phyloP scores from a whole-genome alignment of 257 asterid genomes.

The Hygrophila difformis region DNA sequence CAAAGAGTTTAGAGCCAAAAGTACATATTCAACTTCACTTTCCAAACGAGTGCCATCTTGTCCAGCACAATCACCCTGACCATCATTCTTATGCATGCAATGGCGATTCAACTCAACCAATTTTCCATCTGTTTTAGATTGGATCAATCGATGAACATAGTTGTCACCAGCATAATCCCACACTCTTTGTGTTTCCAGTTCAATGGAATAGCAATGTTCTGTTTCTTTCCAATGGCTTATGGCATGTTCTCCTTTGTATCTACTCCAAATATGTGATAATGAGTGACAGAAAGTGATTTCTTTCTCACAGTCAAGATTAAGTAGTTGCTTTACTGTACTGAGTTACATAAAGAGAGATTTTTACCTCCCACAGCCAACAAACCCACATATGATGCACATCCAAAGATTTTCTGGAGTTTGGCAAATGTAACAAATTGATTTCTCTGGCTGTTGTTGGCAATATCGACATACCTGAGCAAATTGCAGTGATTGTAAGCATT shows the following conservation, averaged over 20 bases:
- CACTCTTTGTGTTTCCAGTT: constrained; percentile 91
- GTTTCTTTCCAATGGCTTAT: constrained; percentile 90
- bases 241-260: constrained; percentile 83
- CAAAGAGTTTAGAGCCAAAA: constrained; percentile 7
- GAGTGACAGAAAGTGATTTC: constrained; percentile 8
- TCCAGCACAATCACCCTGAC: constrained; percentile 38
- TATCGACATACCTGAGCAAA: constrained; percentile 81
- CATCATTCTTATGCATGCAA: constrained; percentile 37
- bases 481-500: constrained; percentile 16
- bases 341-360: constrained; percentile 12
- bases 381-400: constrained; percentile 97
- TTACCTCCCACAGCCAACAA: constrained; percentile 94
- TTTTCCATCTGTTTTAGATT: constrained; percentile 91
- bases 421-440: constrained; percentile 74
- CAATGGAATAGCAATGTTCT: constrained; percentile 92
- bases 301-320: too few relatives aligned
- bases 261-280: constrained; percentile 17
- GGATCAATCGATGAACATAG: constrained; percentile 93
- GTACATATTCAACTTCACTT: constrained; percentile 78
- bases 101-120: constrained; percentile 81
- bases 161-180: constrained; percentile 97
- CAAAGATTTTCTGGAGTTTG: constrained; percentile 89
- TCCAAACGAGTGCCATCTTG: constrained; percentile 42
- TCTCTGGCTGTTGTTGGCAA: constrained; percentile 98
- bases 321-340: too few relatives aligned